Evolutionary conservation across 805 yeast genomes (phyloP).

Genomic region (Vanderwaltozyma verrucispora): DNA sequence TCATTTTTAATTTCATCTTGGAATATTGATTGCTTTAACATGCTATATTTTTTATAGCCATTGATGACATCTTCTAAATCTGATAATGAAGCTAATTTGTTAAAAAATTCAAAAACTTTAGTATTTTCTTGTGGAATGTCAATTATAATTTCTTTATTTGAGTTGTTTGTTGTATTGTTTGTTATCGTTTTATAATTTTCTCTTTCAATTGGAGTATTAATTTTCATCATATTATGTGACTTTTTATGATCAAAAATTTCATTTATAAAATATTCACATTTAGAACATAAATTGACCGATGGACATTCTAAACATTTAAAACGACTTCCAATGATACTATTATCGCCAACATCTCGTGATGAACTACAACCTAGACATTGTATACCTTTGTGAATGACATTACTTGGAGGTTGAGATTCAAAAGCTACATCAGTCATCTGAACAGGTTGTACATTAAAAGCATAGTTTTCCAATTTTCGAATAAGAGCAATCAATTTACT

Average conservation of each 20-base stretch:
- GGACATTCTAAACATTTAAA: conserved; percentile 39
- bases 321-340: conserved; percentile 31
- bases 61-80: conserved; percentile 13
- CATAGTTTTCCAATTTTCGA: neutral
- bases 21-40: too few relatives aligned
- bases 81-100: conserved; percentile 10
- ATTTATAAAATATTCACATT: conserved; percentile 20
- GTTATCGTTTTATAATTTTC: neutral
- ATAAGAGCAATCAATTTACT: neutral
- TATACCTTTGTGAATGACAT: conserved; percentile 11
- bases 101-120: conserved; percentile 17
- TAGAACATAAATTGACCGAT: conserved; percentile 40
- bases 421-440: conserved; percentile 1
- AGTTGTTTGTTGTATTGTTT: neutral
- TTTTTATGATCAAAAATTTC: conserved; percentile 11
- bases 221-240: conserved; percentile 14
- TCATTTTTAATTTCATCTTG: too few relatives aligned
- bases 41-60: conserved; percentile 10
- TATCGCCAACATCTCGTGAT: conserved; percentile 4
- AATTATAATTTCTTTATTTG: conserved; percentile 9
- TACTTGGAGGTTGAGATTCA: too few relatives aligned
- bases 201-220: conserved; percentile 5
- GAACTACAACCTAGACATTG: conserved; percentile 23
- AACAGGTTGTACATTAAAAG: neutral
- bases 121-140: conserved; percentile 14